A percentile compares a stretch with the other conserved stretches of the same genome.
Evolutionary conservation across 805 yeast species (phyloP).

Genomic region (Ogataea allantospora): DNA sequence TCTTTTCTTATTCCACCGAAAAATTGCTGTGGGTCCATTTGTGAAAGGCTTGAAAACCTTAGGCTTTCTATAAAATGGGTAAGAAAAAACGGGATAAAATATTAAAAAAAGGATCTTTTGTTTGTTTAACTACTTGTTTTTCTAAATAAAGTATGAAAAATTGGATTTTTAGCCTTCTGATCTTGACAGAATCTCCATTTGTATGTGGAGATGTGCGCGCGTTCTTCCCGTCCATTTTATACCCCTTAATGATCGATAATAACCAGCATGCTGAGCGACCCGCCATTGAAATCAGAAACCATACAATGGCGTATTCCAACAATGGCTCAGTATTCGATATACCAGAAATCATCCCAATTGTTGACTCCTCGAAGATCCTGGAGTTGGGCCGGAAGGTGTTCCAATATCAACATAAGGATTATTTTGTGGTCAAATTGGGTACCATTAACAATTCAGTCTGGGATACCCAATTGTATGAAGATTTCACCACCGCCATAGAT

Average conservation of each 20-base stretch:
- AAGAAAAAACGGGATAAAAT: constrained; percentile 3
- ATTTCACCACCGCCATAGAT: constrained; percentile 78
- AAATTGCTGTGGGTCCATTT: constrained; percentile 9
- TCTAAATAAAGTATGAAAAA: neutral
- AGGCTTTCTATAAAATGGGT: constrained; percentile 8
- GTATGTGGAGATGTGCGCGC: constrained; percentile 9
- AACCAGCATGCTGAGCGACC: constrained; percentile 11
- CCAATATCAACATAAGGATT: constrained; percentile 12
- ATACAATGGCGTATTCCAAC: constrained; percentile 14
- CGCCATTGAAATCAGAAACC: constrained; percentile 14
- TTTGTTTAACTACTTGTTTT: neutral
- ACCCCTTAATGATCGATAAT: constrained; percentile 11
- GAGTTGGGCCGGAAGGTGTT: constrained; percentile 11
- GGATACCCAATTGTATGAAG: constrained; percentile 45
- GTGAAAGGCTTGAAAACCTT: neutral
- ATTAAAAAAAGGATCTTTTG: constrained; percentile 1
- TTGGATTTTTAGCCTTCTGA: neutral
- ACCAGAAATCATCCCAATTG: constrained; percentile 5
- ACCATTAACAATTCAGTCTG: constrained; percentile 13
- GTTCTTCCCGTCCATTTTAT: constrained; percentile 10
- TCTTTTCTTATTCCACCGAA: constrained; percentile 21
- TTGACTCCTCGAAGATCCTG: constrained; percentile 11
- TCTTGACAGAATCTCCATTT: neutral
- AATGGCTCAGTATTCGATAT: constrained; percentile 15
- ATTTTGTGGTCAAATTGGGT: constrained; percentile 18